phyloP scores from a whole-genome alignment of 176 grass and related monocot genomes.

The Phragmites australis region DNA sequence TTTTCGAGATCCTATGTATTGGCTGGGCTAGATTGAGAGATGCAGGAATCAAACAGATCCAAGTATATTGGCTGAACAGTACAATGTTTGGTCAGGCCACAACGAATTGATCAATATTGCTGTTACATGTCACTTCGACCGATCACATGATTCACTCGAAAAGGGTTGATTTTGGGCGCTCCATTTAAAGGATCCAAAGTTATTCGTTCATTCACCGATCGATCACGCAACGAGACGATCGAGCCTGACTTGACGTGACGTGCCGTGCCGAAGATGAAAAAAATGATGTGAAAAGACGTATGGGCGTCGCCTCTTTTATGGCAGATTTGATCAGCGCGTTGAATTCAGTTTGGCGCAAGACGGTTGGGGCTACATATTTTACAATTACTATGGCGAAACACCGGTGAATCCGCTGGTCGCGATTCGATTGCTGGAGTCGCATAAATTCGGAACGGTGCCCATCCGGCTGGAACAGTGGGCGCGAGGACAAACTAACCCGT shows the following conservation, averaged over 20 bases:
- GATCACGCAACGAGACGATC: background rate
- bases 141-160: slow-evolving; percentile 24
- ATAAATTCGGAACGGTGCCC: slow-evolving; percentile 6
- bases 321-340: background rate
- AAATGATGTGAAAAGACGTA: slow-evolving; percentile 25
- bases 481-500: background rate
- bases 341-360: background rate
- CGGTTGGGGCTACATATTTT: background rate
- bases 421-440: background rate
- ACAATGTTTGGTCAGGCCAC: background rate
- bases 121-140: background rate
- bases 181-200: background rate
- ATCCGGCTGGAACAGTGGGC: background rate
- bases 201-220: background rate
- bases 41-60: too few relatives aligned
- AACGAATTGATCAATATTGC: background rate
- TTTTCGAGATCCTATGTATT: too few relatives aligned
- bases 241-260: background rate
- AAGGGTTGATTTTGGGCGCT: background rate
- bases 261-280: background rate
- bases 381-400: background rate
- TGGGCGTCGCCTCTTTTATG: background rate
- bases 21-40: too few relatives aligned
- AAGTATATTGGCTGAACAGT: background rate
- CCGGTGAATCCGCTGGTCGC: background rate